Base-by-base conservation (phyloP, 1,139 yeast genomes). In the Sugiyamaella japonica region DNA sequence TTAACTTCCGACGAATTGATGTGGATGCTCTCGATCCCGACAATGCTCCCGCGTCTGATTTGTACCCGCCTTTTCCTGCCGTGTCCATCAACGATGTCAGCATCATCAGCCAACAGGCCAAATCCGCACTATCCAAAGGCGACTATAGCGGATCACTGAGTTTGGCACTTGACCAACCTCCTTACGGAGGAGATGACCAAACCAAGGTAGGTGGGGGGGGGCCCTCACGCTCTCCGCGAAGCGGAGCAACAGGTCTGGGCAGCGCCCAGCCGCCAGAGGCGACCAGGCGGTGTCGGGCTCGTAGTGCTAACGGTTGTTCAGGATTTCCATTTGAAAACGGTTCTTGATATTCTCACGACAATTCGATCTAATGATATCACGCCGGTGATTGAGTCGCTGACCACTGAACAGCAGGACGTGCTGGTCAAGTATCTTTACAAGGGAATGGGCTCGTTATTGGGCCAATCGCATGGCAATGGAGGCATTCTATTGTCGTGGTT, bases 11-110 rank as follows among this genome's bases (percentile, higher is more conserved):
- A 80, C 83, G 91, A 78, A 88, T 91, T 64, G 97, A 93, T 70
- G 84, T 93, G 56, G 98, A 93, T 72, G 89, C 90, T 23, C 83
- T 84, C 65, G 97, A 91, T 66, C 86, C 95, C 6, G 97, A 89
- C 53, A 80, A 80, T 56, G 83, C 84, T 64, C 73, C 88, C 61
- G 75, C 85, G 25, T 84, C 80, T 60, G 93, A 87, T 52, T 75
- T 88, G 63, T 71, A 80, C 20, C 90, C 90, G 10, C 77, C 76
- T 51, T 67, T 69, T 23, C 67, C 70, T 2, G 70, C 76, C 1
- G 75, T 78, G 10, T 70, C 82, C 3, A 70, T 75, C 42, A 78
- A 76, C 36, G 87, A 86, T 50, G 74, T 89, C 47, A 80, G 79
- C 55, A 73, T 79, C 12, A 72, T 80, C 48, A 78, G 84, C 38